Evolutionary conservation across 2,329 filamentous ascomycete species (phyloP).

Genomic region (Aspergillus vadensis): DNA sequence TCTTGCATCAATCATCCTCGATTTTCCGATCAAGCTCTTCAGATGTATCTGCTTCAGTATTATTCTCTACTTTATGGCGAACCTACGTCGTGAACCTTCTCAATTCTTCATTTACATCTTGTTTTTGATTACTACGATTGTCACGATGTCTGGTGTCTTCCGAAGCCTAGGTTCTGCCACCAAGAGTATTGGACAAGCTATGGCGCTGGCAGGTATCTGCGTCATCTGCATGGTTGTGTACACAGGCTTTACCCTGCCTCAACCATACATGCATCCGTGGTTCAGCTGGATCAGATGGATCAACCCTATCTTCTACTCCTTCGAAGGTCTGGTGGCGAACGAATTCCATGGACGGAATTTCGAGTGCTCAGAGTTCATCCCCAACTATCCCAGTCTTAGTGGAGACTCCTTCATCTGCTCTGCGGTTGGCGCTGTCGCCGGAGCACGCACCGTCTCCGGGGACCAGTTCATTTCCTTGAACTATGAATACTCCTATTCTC

Average conservation of each 20-base stretch:
- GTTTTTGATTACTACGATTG: constrained; percentile 68
- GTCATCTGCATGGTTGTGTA: constrained; percentile 45
- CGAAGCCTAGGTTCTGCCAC: constrained; percentile 73
- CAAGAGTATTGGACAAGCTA: constrained; percentile 60
- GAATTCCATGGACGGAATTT: constrained; percentile 72
- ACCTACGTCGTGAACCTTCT: constrained; percentile 70
- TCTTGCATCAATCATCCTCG: constrained; percentile 16
- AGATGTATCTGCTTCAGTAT: constrained; percentile 75
- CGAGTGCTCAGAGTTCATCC: constrained; percentile 50
- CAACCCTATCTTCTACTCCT: constrained; percentile 76
- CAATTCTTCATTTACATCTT: constrained; percentile 83
- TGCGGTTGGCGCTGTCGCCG: constrained; percentile 58
- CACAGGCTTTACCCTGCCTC: constrained; percentile 45
- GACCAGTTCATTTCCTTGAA: constrained; percentile 57
- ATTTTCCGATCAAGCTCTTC: constrained; percentile 70
- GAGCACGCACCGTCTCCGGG: constrained; percentile 57
- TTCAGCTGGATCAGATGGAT: constrained; percentile 78
- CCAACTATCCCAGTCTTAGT: constrained; percentile 39
- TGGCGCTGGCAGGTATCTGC: constrained; percentile 55
- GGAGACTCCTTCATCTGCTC: constrained; percentile 53
- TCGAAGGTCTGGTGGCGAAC: constrained; percentile 79
- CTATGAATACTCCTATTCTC: constrained; percentile 58
- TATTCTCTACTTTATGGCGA: constrained; percentile 80
- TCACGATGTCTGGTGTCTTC: constrained; percentile 83
- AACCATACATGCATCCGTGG: constrained; percentile 69